phyloP scores from a whole-genome alignment of 176 grass and related monocot genomes.

The Musa schizocarpa region DNA sequence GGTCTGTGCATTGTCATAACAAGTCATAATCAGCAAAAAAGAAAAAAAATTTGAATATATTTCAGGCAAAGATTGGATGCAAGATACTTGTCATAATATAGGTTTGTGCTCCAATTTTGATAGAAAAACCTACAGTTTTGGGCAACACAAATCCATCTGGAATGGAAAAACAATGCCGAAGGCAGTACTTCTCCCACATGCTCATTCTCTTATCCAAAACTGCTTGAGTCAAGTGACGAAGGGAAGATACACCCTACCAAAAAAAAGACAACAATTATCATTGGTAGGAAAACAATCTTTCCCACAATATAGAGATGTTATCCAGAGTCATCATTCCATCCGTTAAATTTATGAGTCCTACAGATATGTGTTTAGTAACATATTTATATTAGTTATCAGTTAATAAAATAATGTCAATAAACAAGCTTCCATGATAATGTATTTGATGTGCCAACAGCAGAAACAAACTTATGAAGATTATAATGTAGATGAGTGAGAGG shows the following conservation, averaged over 20 bases:
- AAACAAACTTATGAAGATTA: neutral
- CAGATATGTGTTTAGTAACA: no score
- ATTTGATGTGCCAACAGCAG: neutral
- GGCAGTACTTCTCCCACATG: conserved; percentile 30
- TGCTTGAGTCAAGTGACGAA: conserved; percentile 17
- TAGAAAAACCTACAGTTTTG: conserved; percentile 18
- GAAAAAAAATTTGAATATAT: neutral
- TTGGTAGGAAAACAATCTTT: neutral
- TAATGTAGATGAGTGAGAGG: neutral
- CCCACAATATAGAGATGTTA: neutral
- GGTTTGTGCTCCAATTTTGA: neutral
- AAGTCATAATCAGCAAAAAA: no score
- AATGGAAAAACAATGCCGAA: conserved; percentile 22
- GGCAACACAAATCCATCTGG: conserved; percentile 26
- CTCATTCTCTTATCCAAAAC: conserved; percentile 20
- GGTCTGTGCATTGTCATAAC: no score
- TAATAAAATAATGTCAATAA: neutral
- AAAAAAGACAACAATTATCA: neutral
- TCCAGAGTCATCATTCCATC: neutral
- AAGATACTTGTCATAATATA: neutral
- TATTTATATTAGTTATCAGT: neutral
- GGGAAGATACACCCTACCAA: conserved; percentile 20
- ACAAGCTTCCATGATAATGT: neutral
- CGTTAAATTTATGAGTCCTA: neutral
- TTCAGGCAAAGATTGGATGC: neutral